These are phyloP conservation scores for Colletotrichum higginsianum DNA, from an alignment of 2,329 filamentous ascomycete genomes.

Conservation along the genomic window DNA sequence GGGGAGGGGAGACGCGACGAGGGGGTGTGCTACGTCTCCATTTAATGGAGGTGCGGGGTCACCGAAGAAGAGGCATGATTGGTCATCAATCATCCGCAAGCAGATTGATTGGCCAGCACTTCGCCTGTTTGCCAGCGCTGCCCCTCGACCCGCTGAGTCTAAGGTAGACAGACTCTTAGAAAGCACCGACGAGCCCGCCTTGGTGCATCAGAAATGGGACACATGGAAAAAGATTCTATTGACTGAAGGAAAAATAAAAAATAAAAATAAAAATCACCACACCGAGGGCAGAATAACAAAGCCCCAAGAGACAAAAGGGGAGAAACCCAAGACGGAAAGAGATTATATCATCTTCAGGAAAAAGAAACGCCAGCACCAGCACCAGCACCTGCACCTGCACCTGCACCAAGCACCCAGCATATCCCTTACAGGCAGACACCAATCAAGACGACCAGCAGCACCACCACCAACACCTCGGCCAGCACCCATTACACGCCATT, in stretches of 20 bases:
- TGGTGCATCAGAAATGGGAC: conserved; percentile 7
- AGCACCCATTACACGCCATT: too few species aligned
- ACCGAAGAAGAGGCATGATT: background rate
- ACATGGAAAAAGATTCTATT: conserved; percentile 17
- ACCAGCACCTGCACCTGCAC: background rate
- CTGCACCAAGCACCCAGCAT: too few species aligned
- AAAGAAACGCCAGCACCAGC: conserved; percentile 5
- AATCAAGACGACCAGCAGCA: conserved; percentile 8
- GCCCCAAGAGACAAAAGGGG: background rate
- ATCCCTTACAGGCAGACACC: background rate
- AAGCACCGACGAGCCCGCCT: conserved; percentile 16
- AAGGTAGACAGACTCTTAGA: background rate
- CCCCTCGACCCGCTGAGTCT: conserved; percentile 22
- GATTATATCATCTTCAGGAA: background rate
- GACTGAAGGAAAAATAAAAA: background rate
- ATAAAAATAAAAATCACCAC: conserved; percentile 7
- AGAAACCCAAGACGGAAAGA: background rate
- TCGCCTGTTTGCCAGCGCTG: conserved; percentile 1
- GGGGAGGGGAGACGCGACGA: conserved; percentile 29
- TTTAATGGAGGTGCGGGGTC: conserved; percentile 31
- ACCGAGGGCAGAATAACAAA: background rate
- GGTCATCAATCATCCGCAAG: background rate
- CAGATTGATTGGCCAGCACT: background rate
- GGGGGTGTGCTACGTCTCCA: conserved; percentile 16
- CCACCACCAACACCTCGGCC: background rate